phyloP scores from a whole-genome alignment of 352 stramenopile genomes.

The Pythium utonaiense region DNA sequence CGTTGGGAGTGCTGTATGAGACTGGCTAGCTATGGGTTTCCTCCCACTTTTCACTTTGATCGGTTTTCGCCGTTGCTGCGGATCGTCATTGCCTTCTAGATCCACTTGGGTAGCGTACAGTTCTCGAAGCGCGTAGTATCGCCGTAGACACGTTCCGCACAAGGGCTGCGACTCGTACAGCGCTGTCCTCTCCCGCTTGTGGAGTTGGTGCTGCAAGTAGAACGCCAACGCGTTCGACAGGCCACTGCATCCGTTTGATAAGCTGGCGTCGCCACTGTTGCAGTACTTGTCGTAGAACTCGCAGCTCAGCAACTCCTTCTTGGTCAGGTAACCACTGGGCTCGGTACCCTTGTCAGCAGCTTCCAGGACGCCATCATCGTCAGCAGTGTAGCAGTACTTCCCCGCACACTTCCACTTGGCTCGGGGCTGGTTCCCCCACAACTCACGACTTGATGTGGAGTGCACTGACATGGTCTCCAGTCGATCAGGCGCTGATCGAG shows the following conservation, averaged over 20 bases:
- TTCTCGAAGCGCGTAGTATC: constrained; percentile 38
- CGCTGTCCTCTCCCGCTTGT: constrained; percentile 43
- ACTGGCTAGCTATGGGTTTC: not conserved
- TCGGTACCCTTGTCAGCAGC: not conserved
- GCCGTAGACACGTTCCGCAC: constrained; percentile 37
- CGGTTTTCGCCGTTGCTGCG: not conserved
- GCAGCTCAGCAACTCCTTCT: constrained; percentile 63
- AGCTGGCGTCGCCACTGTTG: constrained; percentile 36
- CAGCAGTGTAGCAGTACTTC: constrained; percentile 10
- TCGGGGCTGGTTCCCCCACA: not conserved
- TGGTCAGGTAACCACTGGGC: constrained; percentile 51
- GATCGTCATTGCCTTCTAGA: not conserved
- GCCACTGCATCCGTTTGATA: constrained; percentile 37
- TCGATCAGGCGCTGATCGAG: constrained; percentile 42
- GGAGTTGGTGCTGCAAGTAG: constrained; percentile 51
- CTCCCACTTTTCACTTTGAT: not conserved
- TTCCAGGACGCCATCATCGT: constrained; percentile 6
- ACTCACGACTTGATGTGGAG: not conserved
- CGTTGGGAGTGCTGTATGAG: not conserved
- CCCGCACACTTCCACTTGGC: constrained; percentile 39
- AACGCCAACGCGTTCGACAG: constrained; percentile 42
- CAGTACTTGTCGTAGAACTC: constrained; percentile 58
- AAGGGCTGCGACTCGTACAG: constrained; percentile 60
- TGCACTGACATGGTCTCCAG: constrained; percentile 22
- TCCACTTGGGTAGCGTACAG: not conserved